These are phyloP conservation scores for Diospyros lotus DNA, from an alignment of 148 eudicot genomes.

Conservation along the genomic window DNA sequence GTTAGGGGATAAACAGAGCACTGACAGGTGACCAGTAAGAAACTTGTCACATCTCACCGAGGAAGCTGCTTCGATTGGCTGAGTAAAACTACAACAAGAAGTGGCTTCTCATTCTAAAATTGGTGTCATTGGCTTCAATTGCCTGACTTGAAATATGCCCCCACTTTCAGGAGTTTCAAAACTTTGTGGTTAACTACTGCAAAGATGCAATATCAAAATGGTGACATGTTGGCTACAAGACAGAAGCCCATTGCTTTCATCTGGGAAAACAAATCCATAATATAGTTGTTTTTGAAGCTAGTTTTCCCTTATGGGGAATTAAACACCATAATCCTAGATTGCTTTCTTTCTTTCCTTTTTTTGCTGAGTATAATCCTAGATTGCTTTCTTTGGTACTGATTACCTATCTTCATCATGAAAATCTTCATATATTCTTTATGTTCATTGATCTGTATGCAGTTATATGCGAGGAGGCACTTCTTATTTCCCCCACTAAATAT, in stretches of 20 bases:
- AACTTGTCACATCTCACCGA: neutral
- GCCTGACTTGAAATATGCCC: neutral
- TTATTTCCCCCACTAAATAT: constrained; percentile 81
- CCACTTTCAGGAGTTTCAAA: neutral
- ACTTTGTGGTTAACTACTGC: neutral
- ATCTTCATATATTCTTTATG: neutral
- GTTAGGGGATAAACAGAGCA: neutral
- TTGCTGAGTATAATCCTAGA: neutral
- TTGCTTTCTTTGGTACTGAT: neutral
- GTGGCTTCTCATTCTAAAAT: neutral
- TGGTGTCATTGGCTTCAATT: neutral
- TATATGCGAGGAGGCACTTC: constrained; percentile 95
- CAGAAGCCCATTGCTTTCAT: neutral
- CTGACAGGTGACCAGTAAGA: neutral
- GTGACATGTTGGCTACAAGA: neutral
- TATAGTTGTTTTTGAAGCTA: neutral
- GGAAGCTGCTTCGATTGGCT: neutral
- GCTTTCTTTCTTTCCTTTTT: too few species aligned
- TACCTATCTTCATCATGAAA: neutral
- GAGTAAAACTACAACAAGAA: neutral
- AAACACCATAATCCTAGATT: neutral
- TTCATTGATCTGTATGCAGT: constrained; percentile 37
- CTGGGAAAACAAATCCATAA: neutral
- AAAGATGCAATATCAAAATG: neutral
- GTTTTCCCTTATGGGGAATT: neutral